Evolutionary conservation across 2,329 filamentous ascomycete species (phyloP), one percentile per base, ranked within the genome.

Genomic region (Akanthomyces muscarius): DNA sequence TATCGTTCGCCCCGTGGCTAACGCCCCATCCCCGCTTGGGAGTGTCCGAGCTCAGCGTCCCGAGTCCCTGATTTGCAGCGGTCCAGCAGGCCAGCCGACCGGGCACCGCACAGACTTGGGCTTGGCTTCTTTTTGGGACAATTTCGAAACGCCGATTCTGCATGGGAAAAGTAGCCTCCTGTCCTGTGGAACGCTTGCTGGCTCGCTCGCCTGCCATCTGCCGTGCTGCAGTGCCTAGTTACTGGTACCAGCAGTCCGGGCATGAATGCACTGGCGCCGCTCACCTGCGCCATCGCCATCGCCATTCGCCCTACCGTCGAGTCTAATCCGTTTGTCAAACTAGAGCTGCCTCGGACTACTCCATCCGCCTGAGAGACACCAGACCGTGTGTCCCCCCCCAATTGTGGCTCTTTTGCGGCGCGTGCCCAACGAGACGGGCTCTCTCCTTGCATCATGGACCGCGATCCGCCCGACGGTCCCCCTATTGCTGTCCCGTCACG

Each of bases 401-500:
- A 44, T 55, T 55, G 53, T 55, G 53, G 53, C 53, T 55, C 53
- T 14, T 21, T 30, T 41, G 52, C 52, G 52, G 21, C 52, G 33
- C 52, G n/a, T 53, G 50, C 28, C 28, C 33, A 38, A 14, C 30
- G 4, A 38, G 8, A 36, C 50, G 50, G 25, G n/a, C 36, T 54
- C 51, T 38, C 42, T 42, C 21, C 54, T 47, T 57, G 45, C 25
- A 48, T 52, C 52, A 58, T 63, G 61, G 61, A 61, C 38, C 59
- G 50, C 30, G 50, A 54, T 47, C 30, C 59, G 28, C 23, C 50
- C n/a, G 30, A 53, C 38, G 58, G 58, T 23, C 58, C 58, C 58
- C 58, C 59, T 54, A 54, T 54, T 23, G 51, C 59, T 30, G 59
- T 63, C n/a, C 61, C 61, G 5, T 28, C 36, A n/a, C 61, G 61